These are phyloP conservation scores for Panaeolus cyanescens DNA, from an alignment of 768 basidiomycete genomes.

Conservation along the genomic window DNA sequence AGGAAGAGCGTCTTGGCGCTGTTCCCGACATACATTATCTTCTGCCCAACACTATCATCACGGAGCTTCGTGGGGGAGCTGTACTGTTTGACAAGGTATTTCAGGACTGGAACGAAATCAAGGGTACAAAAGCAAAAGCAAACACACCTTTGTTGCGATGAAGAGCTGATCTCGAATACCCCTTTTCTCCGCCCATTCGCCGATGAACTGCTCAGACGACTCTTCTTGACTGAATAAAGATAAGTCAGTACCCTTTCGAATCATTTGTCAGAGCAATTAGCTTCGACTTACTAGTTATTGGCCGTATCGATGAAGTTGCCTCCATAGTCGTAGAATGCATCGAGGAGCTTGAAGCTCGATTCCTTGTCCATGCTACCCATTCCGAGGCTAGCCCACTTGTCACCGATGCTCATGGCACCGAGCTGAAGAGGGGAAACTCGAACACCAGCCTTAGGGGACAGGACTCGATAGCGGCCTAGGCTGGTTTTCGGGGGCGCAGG, in stretches of 20 bases:
- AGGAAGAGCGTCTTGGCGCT: no score
- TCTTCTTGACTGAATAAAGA: conserved; percentile 30
- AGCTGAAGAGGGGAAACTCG: conserved; percentile 50
- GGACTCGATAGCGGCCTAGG: conserved; percentile 37
- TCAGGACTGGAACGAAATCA: background rate
- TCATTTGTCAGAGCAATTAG: background rate
- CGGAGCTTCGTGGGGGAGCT: background rate
- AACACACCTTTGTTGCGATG: conserved; percentile 31
- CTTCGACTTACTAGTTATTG: conserved; percentile 32
- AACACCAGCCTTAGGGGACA: conserved; percentile 43
- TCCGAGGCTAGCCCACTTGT: conserved; percentile 33
- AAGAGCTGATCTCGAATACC: conserved; percentile 42
- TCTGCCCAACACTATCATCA: background rate
- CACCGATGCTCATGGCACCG: conserved; percentile 50
- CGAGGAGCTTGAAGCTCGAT: conserved; percentile 40
- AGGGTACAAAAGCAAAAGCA: background rate
- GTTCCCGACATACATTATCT: no score
- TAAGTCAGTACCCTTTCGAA: background rate
- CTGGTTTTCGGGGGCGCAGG: conserved; percentile 28
- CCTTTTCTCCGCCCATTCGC: conserved; percentile 43
- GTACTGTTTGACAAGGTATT: background rate
- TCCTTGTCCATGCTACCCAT: conserved; percentile 40
- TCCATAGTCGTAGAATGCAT: conserved; percentile 37
- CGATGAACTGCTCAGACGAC: conserved; percentile 39
- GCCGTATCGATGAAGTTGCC: conserved; percentile 47